A percentile compares a stretch with the other conserved stretches of the same genome.
Conservation (phyloP, 208 protist genomes). For the Leishmania amazonensis region DNA sequence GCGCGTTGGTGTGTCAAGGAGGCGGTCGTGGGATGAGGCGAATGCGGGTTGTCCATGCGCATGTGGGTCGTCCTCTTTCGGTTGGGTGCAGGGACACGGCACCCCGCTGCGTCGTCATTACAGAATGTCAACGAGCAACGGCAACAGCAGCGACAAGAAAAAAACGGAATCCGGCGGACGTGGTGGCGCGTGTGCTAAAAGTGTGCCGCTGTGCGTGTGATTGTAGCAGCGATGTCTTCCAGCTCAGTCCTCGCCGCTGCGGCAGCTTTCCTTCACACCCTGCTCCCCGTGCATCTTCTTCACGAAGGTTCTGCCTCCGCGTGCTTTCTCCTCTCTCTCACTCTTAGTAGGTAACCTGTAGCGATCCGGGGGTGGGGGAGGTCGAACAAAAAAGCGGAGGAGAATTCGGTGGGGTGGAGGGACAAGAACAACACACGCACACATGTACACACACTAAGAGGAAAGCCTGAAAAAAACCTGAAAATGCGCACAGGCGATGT, state of each 20-base stretch:
- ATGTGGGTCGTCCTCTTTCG: neutral
- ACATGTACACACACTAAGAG: neutral
- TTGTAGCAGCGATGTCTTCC: neutral
- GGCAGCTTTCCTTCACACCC: neutral
- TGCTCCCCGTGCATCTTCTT: neutral
- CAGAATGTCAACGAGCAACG: neutral
- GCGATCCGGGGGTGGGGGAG: neutral
- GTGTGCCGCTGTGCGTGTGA: neutral
- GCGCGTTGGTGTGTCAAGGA: neutral
- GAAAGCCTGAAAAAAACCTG: no score
- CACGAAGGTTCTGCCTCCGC: neutral
- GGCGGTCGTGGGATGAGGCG: neutral
- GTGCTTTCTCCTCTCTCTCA: neutral
- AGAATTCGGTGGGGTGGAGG: neutral
- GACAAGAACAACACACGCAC: neutral
- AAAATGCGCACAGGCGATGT: no score
- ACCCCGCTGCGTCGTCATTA: neutral
- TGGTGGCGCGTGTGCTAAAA: neutral
- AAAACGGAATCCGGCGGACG: neutral
- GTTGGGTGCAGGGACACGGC: no score
- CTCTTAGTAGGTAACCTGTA: conserved; percentile 3
- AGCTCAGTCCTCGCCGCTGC: neutral
- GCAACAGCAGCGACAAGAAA: neutral
- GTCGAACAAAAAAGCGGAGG: neutral
- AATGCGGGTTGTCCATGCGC: no score